Conservation (phyloP, 2,329 filamentous ascomycete genomes). For the Botrytis porri region DNA sequence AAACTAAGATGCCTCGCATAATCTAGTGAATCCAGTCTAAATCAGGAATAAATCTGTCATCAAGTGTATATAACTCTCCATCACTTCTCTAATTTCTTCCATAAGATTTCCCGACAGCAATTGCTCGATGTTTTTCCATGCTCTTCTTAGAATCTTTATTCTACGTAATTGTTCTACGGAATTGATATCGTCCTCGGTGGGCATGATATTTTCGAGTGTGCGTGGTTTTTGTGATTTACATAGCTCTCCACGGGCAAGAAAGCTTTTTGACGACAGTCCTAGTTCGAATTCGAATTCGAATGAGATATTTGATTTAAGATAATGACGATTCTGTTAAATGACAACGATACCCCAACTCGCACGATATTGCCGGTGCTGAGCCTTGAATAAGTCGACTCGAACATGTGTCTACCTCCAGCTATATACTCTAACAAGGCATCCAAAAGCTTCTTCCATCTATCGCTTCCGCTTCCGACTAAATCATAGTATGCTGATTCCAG, state of each 20-base stretch:
- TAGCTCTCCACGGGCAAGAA: background rate
- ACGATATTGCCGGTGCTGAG: rapidly evolving
- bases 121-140: background rate
- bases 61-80: background rate
- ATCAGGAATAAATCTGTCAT: background rate
- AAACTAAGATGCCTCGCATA: background rate
- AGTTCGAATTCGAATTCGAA: too few species aligned
- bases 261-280: too few species aligned
- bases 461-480: rapidly evolving
- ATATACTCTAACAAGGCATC: too few species aligned
- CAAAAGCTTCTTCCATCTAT: too few species aligned
- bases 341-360: too few species aligned
- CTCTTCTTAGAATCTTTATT: background rate
- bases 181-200: background rate
- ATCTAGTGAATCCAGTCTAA: background rate
- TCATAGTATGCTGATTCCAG: too few species aligned
- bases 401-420: rapidly evolving
- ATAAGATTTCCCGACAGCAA: background rate
- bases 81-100: background rate
- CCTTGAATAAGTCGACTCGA: too few species aligned
- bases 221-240: too few species aligned
- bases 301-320: too few species aligned
- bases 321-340: too few species aligned
- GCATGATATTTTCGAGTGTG: rapidly evolving
- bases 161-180: background rate